phyloP scores from a whole-genome alignment of 129 eudicot genomes.

The Escallonia rubra region DNA sequence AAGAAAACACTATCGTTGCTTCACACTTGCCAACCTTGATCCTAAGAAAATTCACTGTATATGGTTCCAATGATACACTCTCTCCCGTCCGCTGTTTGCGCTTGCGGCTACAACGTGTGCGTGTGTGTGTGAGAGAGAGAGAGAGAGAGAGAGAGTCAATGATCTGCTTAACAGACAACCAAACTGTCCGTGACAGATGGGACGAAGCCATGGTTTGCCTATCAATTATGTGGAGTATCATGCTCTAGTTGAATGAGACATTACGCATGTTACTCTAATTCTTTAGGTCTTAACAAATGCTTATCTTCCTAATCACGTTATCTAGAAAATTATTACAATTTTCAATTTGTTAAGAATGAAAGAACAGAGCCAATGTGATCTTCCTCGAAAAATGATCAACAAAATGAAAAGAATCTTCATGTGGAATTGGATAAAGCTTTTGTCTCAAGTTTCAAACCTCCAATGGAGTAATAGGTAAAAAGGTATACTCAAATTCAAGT shows the following conservation, averaged over 20 bases:
- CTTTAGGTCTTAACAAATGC: too few relatives aligned
- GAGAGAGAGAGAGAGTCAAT: too few relatives aligned
- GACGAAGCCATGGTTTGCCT: constrained; percentile 4
- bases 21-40: not conserved
- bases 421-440: too few relatives aligned
- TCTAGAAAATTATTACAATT: not conserved
- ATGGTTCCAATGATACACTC: not conserved
- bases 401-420: too few relatives aligned
- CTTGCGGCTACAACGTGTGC: too few relatives aligned
- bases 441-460: too few relatives aligned
- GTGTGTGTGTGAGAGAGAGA: too few relatives aligned
- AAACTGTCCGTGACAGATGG: not conserved
- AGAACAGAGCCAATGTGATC: not conserved
- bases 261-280: not conserved
- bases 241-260: not conserved
- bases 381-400: not conserved
- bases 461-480: too few relatives aligned
- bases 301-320: too few relatives aligned
- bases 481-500: too few relatives aligned
- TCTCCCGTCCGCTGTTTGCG: not conserved
- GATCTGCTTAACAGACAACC: not conserved
- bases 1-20: not conserved
- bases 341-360: not conserved
- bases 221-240: not conserved
- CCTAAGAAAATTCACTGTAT: not conserved